phyloP scores from a whole-genome alignment of 306 rosid genomes.

The Gynostemma pentaphyllum region DNA sequence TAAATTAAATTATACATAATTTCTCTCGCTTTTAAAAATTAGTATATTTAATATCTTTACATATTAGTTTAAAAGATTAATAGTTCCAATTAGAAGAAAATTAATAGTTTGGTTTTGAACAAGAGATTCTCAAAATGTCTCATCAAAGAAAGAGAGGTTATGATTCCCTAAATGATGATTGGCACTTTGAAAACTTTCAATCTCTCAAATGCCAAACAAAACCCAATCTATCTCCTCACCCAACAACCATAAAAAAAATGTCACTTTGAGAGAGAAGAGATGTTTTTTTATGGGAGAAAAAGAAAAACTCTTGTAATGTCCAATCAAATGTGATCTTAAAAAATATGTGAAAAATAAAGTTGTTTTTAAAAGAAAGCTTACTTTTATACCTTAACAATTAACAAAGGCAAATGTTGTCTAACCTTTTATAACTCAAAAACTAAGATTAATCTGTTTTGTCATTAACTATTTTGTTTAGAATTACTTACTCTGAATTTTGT shows the following conservation, averaged over 20 bases:
- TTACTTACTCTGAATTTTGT: not conserved
- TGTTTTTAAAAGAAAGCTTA: not conserved
- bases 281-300: not conserved
- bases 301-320: not conserved
- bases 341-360: too few relatives aligned
- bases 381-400: not conserved
- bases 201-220: not conserved
- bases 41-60: too few relatives aligned
- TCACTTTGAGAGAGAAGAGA: not conserved
- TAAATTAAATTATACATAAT: too few relatives aligned
- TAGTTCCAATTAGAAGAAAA: not conserved
- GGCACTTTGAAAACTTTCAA: not conserved
- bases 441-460: not conserved
- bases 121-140: conserved; percentile 15
- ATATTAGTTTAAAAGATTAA: too few relatives aligned
- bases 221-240: not conserved
- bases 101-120: not conserved
- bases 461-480: not conserved
- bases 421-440: conserved; percentile 4
- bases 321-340: conserved; percentile 2
- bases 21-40: too few relatives aligned
- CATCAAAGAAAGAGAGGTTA: conserved; percentile 4
- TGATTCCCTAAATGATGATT: conserved; percentile 6
- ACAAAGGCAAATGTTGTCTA: conserved; percentile 5
- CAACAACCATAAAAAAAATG: not conserved